Base-by-base conservation (phyloP, 1,284 basidiomycete species). In the Agaricales sp. region DNA sequence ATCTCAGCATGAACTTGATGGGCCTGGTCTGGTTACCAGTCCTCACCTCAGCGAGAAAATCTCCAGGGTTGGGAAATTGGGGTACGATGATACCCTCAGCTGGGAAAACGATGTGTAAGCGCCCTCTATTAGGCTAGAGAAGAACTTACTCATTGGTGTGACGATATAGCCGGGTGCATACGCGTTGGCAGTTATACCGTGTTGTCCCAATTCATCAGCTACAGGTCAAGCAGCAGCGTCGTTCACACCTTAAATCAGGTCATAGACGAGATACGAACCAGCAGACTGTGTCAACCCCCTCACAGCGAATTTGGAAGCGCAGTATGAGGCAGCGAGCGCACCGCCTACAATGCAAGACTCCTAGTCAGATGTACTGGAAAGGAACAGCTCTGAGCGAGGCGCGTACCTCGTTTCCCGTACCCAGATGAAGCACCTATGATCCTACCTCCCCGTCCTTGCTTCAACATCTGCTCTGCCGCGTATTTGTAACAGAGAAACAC, bases 181-280 rank as follows among this genome's bases (percentile, higher is more conserved):
- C 4, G 55, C 52, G 24, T 59, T 59, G 6, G 57, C 57, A 1
- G 57, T 59, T 41, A 59, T 59, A 13, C 50, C 46, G 48, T 55
- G 50, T 18, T 51, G 43, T 12, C 50, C 54, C 12, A 57, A 45
- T 48, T 51, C 53, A 20, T 8, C 4, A 3, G 57, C 57, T 58
- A 35, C 12, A n/a, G 20, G 4, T n/a, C n/a, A 22, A 18, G 37
- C n/a, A 19, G 12, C n/a, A 20, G 30, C 25, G 24, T 16, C 3
- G 12, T 47, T n/a, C n/a, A 24, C 14, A 18, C 18, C 4, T 46
- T 13, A 13, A 46, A 14, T 19, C 4, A 46, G 45, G 18, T 4
- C 14, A 22, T 18, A 12, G 11, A n/a, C 24, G 14, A 22, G 4
- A 4, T 4, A 24, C 16, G 24, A 20, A 48, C 54, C 56, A 20